These are phyloP conservation scores for Lactarius indigo DNA, from an alignment of 768 basidiomycete genomes.

Conservation along the genomic window DNA sequence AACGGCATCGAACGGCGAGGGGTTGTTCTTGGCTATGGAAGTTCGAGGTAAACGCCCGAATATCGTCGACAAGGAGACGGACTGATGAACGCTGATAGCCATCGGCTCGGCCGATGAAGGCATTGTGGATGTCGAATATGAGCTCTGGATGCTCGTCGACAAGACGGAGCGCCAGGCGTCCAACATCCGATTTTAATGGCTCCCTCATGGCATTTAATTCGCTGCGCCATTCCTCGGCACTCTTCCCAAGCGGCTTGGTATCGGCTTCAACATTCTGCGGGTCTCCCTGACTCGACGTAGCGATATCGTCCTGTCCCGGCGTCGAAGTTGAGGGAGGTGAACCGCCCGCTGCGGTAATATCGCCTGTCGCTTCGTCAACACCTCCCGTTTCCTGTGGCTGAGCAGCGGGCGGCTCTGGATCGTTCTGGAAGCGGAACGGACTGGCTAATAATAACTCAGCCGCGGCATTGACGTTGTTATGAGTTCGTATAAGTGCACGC, in stretches of 20 bases:
- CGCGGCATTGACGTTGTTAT: conserved; percentile 86
- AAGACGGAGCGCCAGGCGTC: conserved; percentile 66
- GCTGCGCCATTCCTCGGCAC: conserved; percentile 58
- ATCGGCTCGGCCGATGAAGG: conserved; percentile 65
- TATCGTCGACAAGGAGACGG: conserved; percentile 70
- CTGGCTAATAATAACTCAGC: conserved; percentile 83
- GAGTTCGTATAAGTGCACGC: conserved; percentile 75
- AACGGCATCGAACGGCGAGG: conserved; percentile 75
- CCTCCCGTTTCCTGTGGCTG: conserved; percentile 27
- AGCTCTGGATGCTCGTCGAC: conserved; percentile 86
- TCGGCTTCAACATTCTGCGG: conserved; percentile 4
- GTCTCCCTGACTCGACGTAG: conserved; percentile 20
- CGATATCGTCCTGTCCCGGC: conserved; percentile 32
- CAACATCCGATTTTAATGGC: conserved; percentile 59
- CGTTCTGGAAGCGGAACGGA: conserved; percentile 72
- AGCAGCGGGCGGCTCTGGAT: conserved; percentile 47
- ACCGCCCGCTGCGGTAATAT: conserved; percentile 14
- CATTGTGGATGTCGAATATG: conserved; percentile 82
- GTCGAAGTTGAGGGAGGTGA: conserved; percentile 27
- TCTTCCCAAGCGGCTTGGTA: conserved; percentile 38
- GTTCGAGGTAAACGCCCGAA: conserved; percentile 61
- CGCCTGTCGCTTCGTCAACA: conserved; percentile 23
- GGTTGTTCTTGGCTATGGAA: conserved; percentile 71
- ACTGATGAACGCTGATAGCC: conserved; percentile 63
- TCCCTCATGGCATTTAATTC: conserved; percentile 66